Base-by-base conservation (phyloP, 352 stramenopile genomes). In the Poterioochromonas sp. region DNA sequence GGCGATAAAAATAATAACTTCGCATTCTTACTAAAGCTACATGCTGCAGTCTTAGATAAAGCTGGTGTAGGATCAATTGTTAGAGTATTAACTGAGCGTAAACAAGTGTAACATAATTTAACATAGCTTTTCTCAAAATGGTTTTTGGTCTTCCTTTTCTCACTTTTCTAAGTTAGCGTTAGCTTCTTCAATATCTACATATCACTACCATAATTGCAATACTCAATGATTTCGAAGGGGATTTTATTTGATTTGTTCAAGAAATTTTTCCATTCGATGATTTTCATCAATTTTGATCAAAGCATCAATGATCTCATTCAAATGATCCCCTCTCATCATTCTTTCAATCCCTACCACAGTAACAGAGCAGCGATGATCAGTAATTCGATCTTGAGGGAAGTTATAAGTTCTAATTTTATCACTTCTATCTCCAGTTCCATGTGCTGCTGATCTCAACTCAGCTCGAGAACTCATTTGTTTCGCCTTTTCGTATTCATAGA, bases 361-460 rank as follows among this genome's bases (percentile, higher is more conserved):
- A 40, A 95, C 80, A 39, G 82, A 83, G 74, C 96, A 86, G 77
- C 92, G 88, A 83, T 97, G 92, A 83, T 97, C 92, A 73, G 89
- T 95, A 76, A 97, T 87, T 53, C 92, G 90, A 81, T 91, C 92
- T 80, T 71, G 82, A 32, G 82, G 89, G 69, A 94, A 97, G 82
- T 97, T 97, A 86, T 97, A 97, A 58, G 92, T 97, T 37, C 92
- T 87, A 22, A 97, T 90, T 29, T 91, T 90, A 81, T 96, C 92
- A 0, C 87, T 94, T 62, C 92, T 89, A 78, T 96, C 92, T 53
- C 90, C 91, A 8, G 88, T 94, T 41, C 89, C 90, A 44, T 96
- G 87, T 74, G 93, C 88, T 34, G 85, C 89, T 49, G 83, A 86
- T 32, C 90, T 86, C 83, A 80, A 51, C 47, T 80, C 70, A 34